phyloP scores from a whole-genome alignment of 148 eudicot genomes.

The Rhododendron griersonianum region DNA sequence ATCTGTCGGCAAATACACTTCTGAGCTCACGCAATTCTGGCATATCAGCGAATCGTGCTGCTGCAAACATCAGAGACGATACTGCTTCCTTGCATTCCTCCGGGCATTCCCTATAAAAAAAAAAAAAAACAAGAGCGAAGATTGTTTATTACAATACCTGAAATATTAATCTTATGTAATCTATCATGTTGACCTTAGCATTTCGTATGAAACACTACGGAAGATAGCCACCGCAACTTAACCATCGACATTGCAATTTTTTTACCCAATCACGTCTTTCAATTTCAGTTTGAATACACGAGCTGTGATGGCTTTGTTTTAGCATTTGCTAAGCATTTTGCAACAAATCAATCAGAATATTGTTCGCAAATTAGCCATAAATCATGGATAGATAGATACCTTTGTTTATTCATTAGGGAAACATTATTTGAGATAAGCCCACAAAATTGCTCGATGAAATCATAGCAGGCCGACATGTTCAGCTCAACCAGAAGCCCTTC shows the following conservation, averaged over 20 bases:
- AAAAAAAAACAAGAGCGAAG: background rate
- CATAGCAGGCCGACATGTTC: constrained; percentile 56
- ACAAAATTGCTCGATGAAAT: constrained; percentile 57
- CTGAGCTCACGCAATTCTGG: constrained; percentile 84
- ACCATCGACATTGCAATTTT: background rate
- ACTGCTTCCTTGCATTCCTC: constrained; percentile 85
- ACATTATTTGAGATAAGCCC: constrained; percentile 35
- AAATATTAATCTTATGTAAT: background rate
- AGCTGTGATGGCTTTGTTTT: background rate
- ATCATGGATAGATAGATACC: constrained; percentile 22
- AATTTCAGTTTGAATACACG: too few relatives aligned
- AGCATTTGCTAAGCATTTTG: background rate
- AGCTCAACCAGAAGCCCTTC: constrained; percentile 62
- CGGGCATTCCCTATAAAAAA: constrained; percentile 61
- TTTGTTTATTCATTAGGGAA: constrained; percentile 51
- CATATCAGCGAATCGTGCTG: constrained; percentile 87
- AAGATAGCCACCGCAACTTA: background rate
- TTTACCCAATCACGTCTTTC: too few relatives aligned
- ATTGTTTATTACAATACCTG: background rate
- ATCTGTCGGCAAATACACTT: constrained; percentile 50
- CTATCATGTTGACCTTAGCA: background rate
- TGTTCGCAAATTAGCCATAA: background rate
- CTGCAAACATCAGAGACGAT: constrained; percentile 68
- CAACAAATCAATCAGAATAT: background rate
- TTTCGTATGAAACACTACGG: background rate